Evolutionary conservation across 148 eudicot genomes (phyloP), one percentile per base, ranked within the genome.

Genomic region (Rheum nobile): DNA sequence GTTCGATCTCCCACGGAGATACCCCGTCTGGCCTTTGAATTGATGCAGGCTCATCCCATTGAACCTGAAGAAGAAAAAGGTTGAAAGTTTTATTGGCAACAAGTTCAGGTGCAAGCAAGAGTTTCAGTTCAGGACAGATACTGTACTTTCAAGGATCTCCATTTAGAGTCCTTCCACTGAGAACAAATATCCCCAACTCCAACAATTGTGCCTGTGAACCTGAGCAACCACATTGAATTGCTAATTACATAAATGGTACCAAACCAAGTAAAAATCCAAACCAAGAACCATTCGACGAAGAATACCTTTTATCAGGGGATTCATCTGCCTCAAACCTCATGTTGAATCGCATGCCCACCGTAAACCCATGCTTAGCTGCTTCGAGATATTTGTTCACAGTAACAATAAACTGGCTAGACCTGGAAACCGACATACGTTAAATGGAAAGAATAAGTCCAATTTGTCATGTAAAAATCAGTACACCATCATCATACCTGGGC

Each of bases 291-390:
- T 24, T 61, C 21, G 32, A 73, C 7, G 69, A 22, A n/a, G 54
- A 47, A 74, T 14, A 50, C 98, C 89, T 89, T 86, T 90, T 88
- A 79, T 94, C 98, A 8, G 93, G 97, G 19, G 85, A 77, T 55
- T 94, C 98, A 67, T 93, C 98, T 26, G 90, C 98, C 81, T 93
- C 97, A 69, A 93, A 93, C 72, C 83, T 84, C 97, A 91, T 93
- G 72, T 79, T 88, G 77, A 93, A 91, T 12, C 97, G 92, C 92
- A 79, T 84, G 42, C 97, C 95, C 38, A 91, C 83, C 3, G 92
- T 75, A 84, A 85, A 86, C 21, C 77, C 74, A 76, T 80, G 82
- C 6, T 86, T 83, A 43, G 75, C 73, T 48, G 98, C 87, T 79
- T 88, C 92, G 4, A 91, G 29, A 75, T 86, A 91, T 74, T 89